phyloP scores from a whole-genome alignment of 2,329 filamentous ascomycete genomes.

The Venturia effusa region DNA sequence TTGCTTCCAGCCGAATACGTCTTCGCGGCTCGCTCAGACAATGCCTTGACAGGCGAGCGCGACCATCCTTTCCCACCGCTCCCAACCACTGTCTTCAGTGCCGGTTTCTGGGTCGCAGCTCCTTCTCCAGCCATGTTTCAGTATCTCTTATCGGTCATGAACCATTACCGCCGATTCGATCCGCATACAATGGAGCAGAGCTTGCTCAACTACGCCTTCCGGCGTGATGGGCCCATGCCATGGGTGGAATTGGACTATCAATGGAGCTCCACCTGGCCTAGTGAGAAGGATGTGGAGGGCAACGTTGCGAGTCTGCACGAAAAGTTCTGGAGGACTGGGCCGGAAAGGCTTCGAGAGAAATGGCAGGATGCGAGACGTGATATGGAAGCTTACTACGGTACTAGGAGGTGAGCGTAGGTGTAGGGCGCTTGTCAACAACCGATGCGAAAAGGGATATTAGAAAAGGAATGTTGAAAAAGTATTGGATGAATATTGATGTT shows the following conservation, averaged over 20 bases:
- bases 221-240: slow-evolving; percentile 6
- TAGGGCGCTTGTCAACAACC: not conserved
- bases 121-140: slow-evolving; percentile 2
- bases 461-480: not conserved
- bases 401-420: not conserved
- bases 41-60: not conserved
- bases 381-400: not conserved
- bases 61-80: not conserved
- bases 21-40: not conserved
- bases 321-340: slow-evolving; percentile 10
- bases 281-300: not conserved
- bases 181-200: slow-evolving; percentile 7
- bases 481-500: not conserved
- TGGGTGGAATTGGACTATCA: not conserved
- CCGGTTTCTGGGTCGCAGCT: slow-evolving; percentile 10
- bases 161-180: slow-evolving; percentile 3
- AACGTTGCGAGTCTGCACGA: slow-evolving; percentile 9
- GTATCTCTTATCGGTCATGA: slow-evolving; percentile 4
- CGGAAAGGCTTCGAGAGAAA: not conserved
- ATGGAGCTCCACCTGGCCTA: slow-evolving; percentile 10
- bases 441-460: not conserved
- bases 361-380: not conserved
- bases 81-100: slow-evolving; percentile 2
- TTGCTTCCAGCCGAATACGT: slow-evolving; percentile 1
- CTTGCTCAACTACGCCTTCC: slow-evolving; percentile 9